Evolutionary conservation across 2,329 filamentous ascomycete species (phyloP).

Genomic region (Daldinia sp.): DNA sequence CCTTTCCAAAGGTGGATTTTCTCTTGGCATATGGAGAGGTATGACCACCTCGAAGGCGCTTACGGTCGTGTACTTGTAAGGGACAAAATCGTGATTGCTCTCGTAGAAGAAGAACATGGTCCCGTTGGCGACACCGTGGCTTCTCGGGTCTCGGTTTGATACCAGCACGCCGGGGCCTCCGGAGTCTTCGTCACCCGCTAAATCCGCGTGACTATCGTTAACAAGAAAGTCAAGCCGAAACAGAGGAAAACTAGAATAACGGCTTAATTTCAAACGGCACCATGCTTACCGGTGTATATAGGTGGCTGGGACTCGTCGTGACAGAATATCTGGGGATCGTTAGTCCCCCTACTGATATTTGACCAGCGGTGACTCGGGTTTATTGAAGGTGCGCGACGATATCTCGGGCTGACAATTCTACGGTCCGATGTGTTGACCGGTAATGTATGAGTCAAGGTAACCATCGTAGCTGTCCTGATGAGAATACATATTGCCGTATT

Average conservation of each 20-base stretch:
- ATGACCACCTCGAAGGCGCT: neutral
- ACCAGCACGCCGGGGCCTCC: constrained; percentile 34
- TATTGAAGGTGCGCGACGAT: neutral
- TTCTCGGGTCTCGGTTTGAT: constrained; percentile 28
- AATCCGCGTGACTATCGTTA: neutral
- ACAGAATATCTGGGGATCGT: constrained; percentile 34
- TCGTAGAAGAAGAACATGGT: constrained; percentile 39
- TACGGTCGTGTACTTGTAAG: constrained; percentile 34
- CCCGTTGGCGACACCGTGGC: constrained; percentile 25
- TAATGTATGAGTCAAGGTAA: neutral
- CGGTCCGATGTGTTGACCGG: neutral
- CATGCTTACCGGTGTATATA: constrained; percentile 30
- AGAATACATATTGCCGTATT: neutral
- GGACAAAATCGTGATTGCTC: constrained; percentile 36
- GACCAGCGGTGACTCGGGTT: neutral
- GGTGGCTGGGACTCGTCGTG: constrained; percentile 29
- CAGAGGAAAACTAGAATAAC: neutral
- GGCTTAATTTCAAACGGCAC: neutral
- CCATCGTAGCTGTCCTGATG: neutral
- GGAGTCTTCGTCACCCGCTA: constrained; percentile 32
- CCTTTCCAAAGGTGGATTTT: neutral
- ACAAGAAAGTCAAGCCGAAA: neutral
- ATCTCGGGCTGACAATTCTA: neutral
- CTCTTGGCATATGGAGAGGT: neutral
- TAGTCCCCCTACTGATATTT: constrained; percentile 12